Base-by-base conservation (phyloP, 768 basidiomycete genomes). In the Cyclocybe aegerita region DNA sequence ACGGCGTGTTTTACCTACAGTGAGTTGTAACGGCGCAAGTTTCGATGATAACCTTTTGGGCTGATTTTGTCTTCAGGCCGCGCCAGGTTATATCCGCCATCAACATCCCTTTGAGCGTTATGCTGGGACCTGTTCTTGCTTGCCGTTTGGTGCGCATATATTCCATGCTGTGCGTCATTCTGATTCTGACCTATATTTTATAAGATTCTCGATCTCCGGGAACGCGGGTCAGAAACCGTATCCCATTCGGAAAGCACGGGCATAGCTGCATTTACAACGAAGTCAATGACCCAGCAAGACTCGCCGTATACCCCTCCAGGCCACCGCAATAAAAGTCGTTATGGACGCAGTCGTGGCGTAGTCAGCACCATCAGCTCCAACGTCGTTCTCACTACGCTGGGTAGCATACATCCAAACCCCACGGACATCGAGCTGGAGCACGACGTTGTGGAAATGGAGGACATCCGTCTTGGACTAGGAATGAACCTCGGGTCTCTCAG, bases 1-100 rank as follows among this genome's bases (percentile, higher is more conserved):
- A 91, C 55, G 89, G 89, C 38, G 85, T 90, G 33, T 90, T 90
- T 65, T 91, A 90, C 65, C 78, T 91, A n/a, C 89, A 90, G 87
- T 88, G 57, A 56, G 84, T 49, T 11, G 34, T 32, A 8, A 44
- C 30, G 15, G 10, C 23, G 39, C 47, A 23, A 34, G 11, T 31
- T 32, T 44, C 34, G 12, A 38, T 30, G 31, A 38, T 48, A 48
- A 15, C 5, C 46, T 48, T 47, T 44, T 50, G 37, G 54, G 23
- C 43, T 55, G 43, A 55, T 57, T 46, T 32, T 38, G 45, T 58
- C 45, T 56, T 38, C 55, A 90, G 88, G 72, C 88, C 88, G 43
- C 86, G 85, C 49, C 88, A 89, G 67, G 85, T 80, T 15, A 89
- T 90, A 56, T 90, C 88, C 16, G 89, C 89, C 12, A 84, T 91